These are phyloP conservation scores for Tetrahymena thermophila DNA, from an alignment of 73 alveolate genomes.

Conservation along the genomic window DNA sequence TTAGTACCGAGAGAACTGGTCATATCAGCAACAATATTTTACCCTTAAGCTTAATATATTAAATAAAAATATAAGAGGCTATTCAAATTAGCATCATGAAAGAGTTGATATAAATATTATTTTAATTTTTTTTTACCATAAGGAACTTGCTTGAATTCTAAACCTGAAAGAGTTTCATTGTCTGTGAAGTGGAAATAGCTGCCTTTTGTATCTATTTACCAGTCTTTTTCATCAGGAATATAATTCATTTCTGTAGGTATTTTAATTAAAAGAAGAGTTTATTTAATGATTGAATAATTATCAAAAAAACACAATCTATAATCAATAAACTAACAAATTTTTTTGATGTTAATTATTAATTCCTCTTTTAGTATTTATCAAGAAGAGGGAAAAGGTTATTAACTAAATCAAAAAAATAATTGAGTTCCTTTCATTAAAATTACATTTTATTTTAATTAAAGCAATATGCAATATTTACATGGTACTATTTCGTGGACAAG, in stretches of 20 bases:
- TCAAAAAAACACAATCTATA: not conserved
- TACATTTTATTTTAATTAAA: no score
- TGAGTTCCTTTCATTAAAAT: no score
- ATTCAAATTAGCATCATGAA: not conserved
- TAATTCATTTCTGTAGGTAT: not conserved
- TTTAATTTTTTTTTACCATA: not conserved
- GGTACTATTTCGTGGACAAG: slow-evolving; percentile 38
- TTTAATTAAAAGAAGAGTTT: not conserved
- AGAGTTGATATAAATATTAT: not conserved
- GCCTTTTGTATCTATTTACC: slow-evolving; percentile 70
- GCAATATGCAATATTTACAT: not conserved
- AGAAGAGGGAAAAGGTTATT: not conserved
- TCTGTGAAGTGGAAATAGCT: slow-evolving; percentile 78
- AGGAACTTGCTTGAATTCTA: slow-evolving; percentile 45
- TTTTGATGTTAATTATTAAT: not conserved
- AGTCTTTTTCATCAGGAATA: slow-evolving; percentile 7
- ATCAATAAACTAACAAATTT: not conserved
- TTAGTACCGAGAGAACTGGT: slow-evolving; percentile 49
- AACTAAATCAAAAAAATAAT: not conserved
- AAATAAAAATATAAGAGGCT: not conserved
- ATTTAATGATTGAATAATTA: not conserved
- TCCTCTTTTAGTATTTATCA: not conserved
- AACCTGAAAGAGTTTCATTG: slow-evolving; percentile 84
- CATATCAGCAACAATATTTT: slow-evolving; percentile 53
- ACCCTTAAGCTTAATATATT: not conserved